Evolutionary conservation across 805 yeast genomes (phyloP), one percentile per base, ranked within the genome.

Genomic region (Brettanomyces bruxellensis): DNA sequence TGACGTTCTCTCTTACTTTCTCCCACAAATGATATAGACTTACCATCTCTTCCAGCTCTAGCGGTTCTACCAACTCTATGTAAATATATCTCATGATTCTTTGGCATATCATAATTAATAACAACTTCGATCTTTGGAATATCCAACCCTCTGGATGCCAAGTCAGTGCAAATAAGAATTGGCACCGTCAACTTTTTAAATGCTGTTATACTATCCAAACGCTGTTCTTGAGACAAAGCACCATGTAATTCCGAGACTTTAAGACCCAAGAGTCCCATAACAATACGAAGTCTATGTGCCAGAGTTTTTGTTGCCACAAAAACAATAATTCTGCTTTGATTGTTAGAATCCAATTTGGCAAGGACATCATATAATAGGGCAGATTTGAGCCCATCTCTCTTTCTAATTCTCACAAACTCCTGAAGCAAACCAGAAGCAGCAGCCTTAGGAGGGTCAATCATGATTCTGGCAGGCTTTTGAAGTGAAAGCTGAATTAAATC

Each of bases 11-110:
- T 77, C n/a, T 87, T 71, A 0, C 86, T 71, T 62, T 93, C 99
- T 14, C 98, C 97, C 12, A 93, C 99, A 66, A 93, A 81, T 2
- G 97, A 83, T 38, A 93, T 83, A 40, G 97, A 86, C 47, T 78
- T 78, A 75, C 99, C 99, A 45, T 86, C 87, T 67, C 98, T 79
- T 22, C 98, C 98, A 44, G 97, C 99, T 78, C 99, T 87, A 8
- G 99, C 99, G 46, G 98, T 93, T 76, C 99, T 86, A 68, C 99
- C 99, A 49, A 93, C 96, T 73, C 99, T 85, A 69, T 93, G 99
- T 58, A 93, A 72, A 65, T 93, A 93, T 36, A 91, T 77, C 54
- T 93, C 99, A 58, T 86, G 83, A 30, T 86, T 73, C 64, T 87
- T 86, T 44, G 99, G 99, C 95, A 93, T 87, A 61, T 93, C 99